Evolutionary conservation across 495 filamentous ascomycete species (phyloP).

Genomic region (Cercophora scortea): DNA sequence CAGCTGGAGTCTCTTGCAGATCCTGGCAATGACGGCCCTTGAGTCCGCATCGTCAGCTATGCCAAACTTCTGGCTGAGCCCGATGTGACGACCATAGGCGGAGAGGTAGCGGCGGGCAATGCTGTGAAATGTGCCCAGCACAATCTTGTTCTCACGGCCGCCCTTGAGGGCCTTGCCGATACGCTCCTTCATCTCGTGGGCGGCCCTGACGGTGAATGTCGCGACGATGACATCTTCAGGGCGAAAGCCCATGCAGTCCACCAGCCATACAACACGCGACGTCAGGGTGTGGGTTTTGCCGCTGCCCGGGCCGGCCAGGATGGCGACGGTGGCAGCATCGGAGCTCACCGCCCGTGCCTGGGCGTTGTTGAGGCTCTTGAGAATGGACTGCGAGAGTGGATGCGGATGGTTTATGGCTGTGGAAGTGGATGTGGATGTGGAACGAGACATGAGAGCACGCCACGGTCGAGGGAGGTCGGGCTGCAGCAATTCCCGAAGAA

Average conservation of each 20-base stretch:
- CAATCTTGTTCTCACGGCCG: slow-evolving; percentile 65
- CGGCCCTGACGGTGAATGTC: slow-evolving; percentile 96
- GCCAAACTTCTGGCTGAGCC: slow-evolving; percentile 73
- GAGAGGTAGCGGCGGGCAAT: slow-evolving; percentile 82
- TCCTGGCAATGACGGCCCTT: slow-evolving; percentile 66
- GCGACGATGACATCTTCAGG: slow-evolving; percentile 94
- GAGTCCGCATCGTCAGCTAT: slow-evolving; percentile 88
- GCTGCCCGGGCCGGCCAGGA: slow-evolving; percentile 73
- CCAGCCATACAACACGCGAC: slow-evolving; percentile 87
- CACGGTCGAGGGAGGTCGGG: no score
- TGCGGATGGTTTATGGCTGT: slow-evolving; percentile 6
- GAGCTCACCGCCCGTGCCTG: slow-evolving; percentile 83
- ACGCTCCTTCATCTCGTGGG: slow-evolving; percentile 89
- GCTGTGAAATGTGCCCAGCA: slow-evolving; percentile 94
- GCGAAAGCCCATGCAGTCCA: slow-evolving; percentile 65
- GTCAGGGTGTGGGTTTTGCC: slow-evolving; percentile 98
- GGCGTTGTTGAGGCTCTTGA: slow-evolving; percentile 73
- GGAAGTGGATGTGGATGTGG: slow-evolving; percentile 3
- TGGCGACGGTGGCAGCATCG: slow-evolving; percentile 69
- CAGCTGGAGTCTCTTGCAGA: slow-evolving; percentile 65
- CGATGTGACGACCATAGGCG: slow-evolving; percentile 80
- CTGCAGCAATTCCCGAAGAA: no score
- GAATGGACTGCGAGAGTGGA: slow-evolving; percentile 11
- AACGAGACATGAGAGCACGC: background rate
- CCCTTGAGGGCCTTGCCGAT: slow-evolving; percentile 72